Conservation (phyloP, 2,329 filamentous ascomycete genomes). For the Exophiala calicioides region DNA sequence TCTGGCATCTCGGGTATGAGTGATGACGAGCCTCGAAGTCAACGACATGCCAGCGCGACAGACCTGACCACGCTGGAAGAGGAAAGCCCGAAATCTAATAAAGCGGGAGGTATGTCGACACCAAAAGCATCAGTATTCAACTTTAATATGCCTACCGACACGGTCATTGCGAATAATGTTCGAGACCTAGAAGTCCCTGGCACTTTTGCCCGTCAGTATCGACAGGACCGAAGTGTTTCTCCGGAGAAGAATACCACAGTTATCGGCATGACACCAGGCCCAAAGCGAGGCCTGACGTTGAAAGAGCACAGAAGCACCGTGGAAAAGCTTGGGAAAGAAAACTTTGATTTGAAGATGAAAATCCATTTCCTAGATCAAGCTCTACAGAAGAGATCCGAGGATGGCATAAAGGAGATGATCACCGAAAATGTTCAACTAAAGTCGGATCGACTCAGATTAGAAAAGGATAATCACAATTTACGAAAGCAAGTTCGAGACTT, state of each 20-base stretch:
- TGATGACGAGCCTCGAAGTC: constrained; percentile 49
- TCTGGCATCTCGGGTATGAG: constrained; percentile 65
- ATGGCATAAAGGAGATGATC: constrained; percentile 97
- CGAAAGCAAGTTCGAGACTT: constrained; percentile 81
- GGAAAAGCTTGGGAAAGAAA: constrained; percentile 93
- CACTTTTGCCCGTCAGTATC: constrained; percentile 82
- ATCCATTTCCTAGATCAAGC: constrained; percentile 96
- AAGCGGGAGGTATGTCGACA: constrained; percentile 61
- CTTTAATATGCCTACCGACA: constrained; percentile 74
- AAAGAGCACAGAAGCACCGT: constrained; percentile 98
- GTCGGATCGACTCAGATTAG: constrained; percentile 81
- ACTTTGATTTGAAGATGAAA: constrained; percentile 95
- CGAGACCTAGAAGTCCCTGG: constrained; percentile 89
- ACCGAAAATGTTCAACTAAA: constrained; percentile 95
- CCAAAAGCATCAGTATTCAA: constrained; percentile 63
- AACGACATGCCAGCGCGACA: constrained; percentile 46
- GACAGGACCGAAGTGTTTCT: constrained; percentile 66
- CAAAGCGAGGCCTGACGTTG: constrained; percentile 71
- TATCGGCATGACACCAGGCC: constrained; percentile 48
- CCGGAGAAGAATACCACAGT: constrained; percentile 57
- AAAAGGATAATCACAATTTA: constrained; percentile 85
- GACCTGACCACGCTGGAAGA: constrained; percentile 61
- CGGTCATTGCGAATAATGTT: constrained; percentile 82
- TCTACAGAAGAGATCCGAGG: constrained; percentile 88
- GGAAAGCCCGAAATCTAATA: constrained; percentile 45